Conservation (phyloP, 2,329 filamentous ascomycete genomes). For the Penicillium sp. region DNA sequence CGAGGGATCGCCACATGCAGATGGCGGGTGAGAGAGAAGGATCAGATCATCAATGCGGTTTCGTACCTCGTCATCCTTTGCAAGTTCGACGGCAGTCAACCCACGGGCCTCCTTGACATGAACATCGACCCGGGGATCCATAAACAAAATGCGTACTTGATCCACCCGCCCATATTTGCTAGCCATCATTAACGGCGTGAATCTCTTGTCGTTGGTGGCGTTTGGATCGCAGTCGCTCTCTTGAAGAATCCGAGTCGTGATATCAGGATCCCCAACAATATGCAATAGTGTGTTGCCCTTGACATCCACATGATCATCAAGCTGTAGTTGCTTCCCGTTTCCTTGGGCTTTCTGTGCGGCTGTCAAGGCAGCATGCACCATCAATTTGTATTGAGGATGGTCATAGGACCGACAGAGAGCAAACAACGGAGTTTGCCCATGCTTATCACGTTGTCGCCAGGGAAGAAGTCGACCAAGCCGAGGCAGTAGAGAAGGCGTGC, state of each 20-base stretch:
- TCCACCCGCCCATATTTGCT: constrained; percentile 97
- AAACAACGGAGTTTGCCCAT: constrained; percentile 96
- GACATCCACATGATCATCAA: constrained; percentile 88
- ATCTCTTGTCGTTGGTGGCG: constrained; percentile 89
- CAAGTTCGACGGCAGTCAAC: constrained; percentile 90
- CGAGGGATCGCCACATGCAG: constrained; percentile 61
- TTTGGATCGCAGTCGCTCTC: constrained; percentile 95
- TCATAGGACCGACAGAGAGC: constrained; percentile 95
- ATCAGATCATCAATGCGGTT: constrained; percentile 95
- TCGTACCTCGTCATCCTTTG: constrained; percentile 95
- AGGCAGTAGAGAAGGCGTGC: constrained; percentile 77
- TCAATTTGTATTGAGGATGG: constrained; percentile 78
- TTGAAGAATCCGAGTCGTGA: constrained; percentile 74
- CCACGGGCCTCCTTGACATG: constrained; percentile 82
- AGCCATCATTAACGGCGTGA: constrained; percentile 95
- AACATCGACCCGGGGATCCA: constrained; percentile 83
- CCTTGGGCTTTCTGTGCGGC: constrained; percentile 73
- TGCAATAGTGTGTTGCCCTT: constrained; percentile 97
- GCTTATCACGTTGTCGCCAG: constrained; percentile 90
- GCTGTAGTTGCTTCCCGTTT: constrained; percentile 76
- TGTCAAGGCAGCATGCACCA: constrained; percentile 81
- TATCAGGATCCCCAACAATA: constrained; percentile 81
- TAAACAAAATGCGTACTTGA: constrained; percentile 84
- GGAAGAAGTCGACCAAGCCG: constrained; percentile 76
- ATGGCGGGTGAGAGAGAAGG: constrained; percentile 68